phyloP scores from a whole-genome alignment of 2,329 filamentous ascomycete species.

The Chalaropsis ovoidea region DNA sequence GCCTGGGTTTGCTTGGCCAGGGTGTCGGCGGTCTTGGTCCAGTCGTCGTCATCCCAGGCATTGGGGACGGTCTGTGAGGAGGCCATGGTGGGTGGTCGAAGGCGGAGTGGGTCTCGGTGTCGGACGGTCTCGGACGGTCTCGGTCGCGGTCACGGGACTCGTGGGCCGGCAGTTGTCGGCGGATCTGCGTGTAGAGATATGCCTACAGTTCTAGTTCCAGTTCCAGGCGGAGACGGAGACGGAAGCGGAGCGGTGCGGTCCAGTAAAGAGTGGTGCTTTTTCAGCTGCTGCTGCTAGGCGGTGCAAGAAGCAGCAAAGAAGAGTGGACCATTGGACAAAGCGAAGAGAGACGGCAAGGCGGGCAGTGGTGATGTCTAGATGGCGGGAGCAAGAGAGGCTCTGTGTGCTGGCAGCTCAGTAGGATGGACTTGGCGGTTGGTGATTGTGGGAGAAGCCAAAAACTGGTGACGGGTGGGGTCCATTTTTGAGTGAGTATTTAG shows the following conservation, averaged over 20 bases:
- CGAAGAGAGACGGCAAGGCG: neutral
- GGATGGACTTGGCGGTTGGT: neutral
- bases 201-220: neutral
- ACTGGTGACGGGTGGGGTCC: too few species aligned
- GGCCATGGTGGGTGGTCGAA: conserved; percentile 40
- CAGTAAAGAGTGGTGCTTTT: neutral
- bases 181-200: too few species aligned
- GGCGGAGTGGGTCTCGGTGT: neutral
- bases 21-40: conserved; percentile 67
- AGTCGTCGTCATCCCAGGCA: conserved; percentile 88
- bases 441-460: too few species aligned
- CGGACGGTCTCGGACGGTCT: neutral
- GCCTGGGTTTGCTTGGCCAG: conserved; percentile 31
- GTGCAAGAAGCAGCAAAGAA: conserved; percentile 19
- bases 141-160: neutral
- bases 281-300: conserved; percentile 15
- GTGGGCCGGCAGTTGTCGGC: too few species aligned
- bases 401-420: neutral
- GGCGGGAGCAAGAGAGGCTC: neutral
- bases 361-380: neutral
- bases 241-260: neutral
- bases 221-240: neutral
- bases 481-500: too few species aligned
- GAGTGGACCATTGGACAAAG: conserved; percentile 16
- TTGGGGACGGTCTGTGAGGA: conserved; percentile 44